Base-by-base conservation (phyloP, 352 stramenopile genomes). In the Pythium sukuiense region DNA sequence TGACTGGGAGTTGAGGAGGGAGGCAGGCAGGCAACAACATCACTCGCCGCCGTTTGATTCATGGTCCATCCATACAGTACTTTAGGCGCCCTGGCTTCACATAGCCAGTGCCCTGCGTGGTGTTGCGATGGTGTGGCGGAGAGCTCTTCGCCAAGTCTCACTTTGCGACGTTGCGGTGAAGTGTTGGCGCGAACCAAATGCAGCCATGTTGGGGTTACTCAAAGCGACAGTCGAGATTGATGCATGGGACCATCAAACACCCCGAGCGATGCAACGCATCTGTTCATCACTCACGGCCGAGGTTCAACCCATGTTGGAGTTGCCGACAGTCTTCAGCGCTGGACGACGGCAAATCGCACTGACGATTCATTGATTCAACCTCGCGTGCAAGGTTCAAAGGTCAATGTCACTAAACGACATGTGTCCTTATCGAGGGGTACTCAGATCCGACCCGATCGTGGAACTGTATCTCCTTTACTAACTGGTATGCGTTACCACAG, bases 391-490 rank as follows among this genome's bases (percentile, higher is more conserved):
- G 41, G 41, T 49, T 49, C 41, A 49, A 49, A 26, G 20, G 16
- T 27, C n/a, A 49, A 27, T 26, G 41, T 49, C 41, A 49, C 41
- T 49, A 49, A 24, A 24, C 20, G 20, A 24, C 20, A 24, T 24
- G 20, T 26, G 14, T 7, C 13, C 6, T 2, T 2, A 39, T 43
- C 64, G 66, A 29, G 57, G 24, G 64, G 64, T 55, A 66, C 14
- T 71, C 64, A 65, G 57, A 71, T 71, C 64, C 64, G 64, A 65
- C 64, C 66, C 64, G 54, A 33, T 69, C 6, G 20, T 3, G 24
- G 18, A 56, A 65, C 59, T n/a, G 24, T 58, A 3, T 1, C 0
- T 7, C 60, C 60, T 61, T 11, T 48, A 37, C 20, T 41, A 49
- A 27, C 11, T 11, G 24, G 20, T 61, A 70, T 61, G 6, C 0